Evolutionary conservation across 495 filamentous ascomycete genomes (phyloP).

Genomic region (Elasticomyces elasticus): DNA sequence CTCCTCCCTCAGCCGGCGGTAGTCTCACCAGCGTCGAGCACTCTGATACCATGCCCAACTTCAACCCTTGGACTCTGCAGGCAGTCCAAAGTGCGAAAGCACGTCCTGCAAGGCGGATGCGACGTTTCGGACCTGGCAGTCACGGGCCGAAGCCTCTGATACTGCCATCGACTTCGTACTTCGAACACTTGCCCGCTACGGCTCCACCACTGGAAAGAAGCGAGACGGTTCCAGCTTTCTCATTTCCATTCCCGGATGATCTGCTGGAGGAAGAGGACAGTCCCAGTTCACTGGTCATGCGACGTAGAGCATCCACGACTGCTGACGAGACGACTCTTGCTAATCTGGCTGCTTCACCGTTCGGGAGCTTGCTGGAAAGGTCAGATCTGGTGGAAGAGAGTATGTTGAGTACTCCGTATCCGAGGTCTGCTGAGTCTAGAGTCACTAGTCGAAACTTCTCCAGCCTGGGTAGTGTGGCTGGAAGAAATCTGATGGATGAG

Average conservation of each 20-base stretch:
- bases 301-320: slow-evolving; percentile 19
- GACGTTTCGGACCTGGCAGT: slow-evolving; percentile 19
- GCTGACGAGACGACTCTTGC: slow-evolving; percentile 8
- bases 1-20: slow-evolving; percentile 7
- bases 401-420: not conserved
- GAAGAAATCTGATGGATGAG: slow-evolving; percentile 23
- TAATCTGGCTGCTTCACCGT: slow-evolving; percentile 9
- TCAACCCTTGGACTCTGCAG: slow-evolving; percentile 19
- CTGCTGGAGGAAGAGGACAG: slow-evolving; percentile 4
- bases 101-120: slow-evolving; percentile 18
- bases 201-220: slow-evolving; percentile 15
- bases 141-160: slow-evolving; percentile 19
- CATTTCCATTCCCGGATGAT: not conserved
- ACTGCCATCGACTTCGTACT: slow-evolving; percentile 16
- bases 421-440: slow-evolving; percentile 6
- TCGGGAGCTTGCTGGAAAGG: not conserved
- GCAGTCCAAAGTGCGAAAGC: not conserved
- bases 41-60: not conserved
- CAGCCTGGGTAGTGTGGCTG: slow-evolving; percentile 3
- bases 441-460: slow-evolving; percentile 9
- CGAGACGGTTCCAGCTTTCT: slow-evolving; percentile 10
- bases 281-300: not conserved
- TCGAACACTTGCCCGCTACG: slow-evolving; percentile 5
- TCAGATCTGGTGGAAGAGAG: not conserved
- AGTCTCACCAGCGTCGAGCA: slow-evolving; percentile 13